Base-by-base conservation (phyloP, 2,329 filamentous ascomycete genomes). In the Colletotrichum sp. region DNA sequence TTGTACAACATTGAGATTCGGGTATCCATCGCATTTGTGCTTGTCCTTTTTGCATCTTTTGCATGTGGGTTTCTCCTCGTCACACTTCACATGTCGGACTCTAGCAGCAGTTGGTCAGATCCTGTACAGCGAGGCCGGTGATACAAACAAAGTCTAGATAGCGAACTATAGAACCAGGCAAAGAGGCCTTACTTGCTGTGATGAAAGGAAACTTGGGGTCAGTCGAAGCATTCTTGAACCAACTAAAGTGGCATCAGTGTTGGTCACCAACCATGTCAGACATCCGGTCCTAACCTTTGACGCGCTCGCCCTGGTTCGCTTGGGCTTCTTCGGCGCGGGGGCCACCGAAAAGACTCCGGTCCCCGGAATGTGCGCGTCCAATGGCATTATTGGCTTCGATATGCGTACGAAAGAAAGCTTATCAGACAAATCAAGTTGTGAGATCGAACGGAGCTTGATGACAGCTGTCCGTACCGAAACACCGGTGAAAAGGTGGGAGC, bases 51-150 rank as follows among this genome's bases (percentile, higher is more conserved):
- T 71, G 52, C 78, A 79, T 4, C 72, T 70, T 28, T 58, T 66
- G 65, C 78, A 79, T 13, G 67, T 32, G 4, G 78, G 77, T 18
- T 76, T 77, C 12, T 43, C 58, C 57, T 79, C 78, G 26, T 79
- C 78, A 38, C 78, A 79, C 24, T 79, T 79, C n/a, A 78, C 72
- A 58, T 74, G 77, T 18, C 78, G 75, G 26, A 61, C 63, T 70
- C 71, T 76, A 24, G 18, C n/a, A 15, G 7, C 13, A 15, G 43
- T 52, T 21, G 15, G 67, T 72, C 13, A 72, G 72, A 60, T 48
- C 8, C 30, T 38, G 30, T 13, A 48, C 38, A 58, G 15, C 8
- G 28, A 16, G 36, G n/a, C 21, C 8, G 26, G 9, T 7, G n/a
- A 13, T 28, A 21, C 15, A 4, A 30, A 13, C n/a, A 58, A 21